Evolutionary conservation across 2,329 filamentous ascomycete genomes (phyloP).

Genomic region (Moelleriella libera): DNA sequence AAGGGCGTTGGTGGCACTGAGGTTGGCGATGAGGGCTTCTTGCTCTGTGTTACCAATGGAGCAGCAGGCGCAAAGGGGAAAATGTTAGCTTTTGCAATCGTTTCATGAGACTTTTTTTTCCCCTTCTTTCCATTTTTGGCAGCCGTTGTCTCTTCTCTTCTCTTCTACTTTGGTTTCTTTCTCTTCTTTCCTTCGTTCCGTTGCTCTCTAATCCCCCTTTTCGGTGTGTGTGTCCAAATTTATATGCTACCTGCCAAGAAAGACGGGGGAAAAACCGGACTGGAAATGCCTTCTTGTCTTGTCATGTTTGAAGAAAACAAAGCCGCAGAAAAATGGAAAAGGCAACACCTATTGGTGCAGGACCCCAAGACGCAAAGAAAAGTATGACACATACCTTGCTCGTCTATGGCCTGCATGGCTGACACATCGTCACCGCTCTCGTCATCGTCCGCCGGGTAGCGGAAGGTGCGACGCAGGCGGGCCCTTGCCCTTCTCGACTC

Average conservation of each 20-base stretch:
- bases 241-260: neutral
- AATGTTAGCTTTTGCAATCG: no score
- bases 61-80: neutral
- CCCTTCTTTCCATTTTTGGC: no score
- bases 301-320: constrained; percentile 2
- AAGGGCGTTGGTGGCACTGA: constrained; percentile 39
- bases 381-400: constrained; percentile 43
- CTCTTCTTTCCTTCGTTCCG: no score
- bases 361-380: neutral
- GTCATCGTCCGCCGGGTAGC: constrained; percentile 50
- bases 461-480: constrained; percentile 63
- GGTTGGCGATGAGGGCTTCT: constrained; percentile 43
- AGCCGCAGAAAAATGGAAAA: neutral
- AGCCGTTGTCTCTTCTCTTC: no score
- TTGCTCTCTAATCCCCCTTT: no score
- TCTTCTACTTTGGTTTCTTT: no score
- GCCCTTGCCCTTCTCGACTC: constrained; percentile 15
- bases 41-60: constrained; percentile 33
- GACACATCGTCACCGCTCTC: constrained; percentile 31
- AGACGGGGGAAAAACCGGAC: no score
- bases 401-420: constrained; percentile 47
- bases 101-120: no score
- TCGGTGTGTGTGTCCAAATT: no score
- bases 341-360: neutral
- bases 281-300: constrained; percentile 41